Evolutionary conservation across 225 moss, liverwort and hornwort genomes (phyloP), one percentile per base, ranked within the genome.

Genomic region (Antitrichia curtipendula): DNA sequence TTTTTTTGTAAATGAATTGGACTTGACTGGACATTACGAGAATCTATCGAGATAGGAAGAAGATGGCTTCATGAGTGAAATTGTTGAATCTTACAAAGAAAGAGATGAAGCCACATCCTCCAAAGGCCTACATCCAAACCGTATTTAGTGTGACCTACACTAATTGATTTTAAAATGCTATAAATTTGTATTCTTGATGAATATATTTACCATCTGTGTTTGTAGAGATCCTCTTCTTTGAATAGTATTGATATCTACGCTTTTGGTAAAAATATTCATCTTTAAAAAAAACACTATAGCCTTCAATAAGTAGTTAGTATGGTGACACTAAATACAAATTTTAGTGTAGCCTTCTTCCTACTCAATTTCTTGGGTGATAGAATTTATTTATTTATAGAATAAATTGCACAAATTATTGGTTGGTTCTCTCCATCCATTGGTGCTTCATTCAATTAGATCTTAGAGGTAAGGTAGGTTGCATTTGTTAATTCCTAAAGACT

Each of bases 311-410:
- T 21, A 50, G 11, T 75, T 22, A 22, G 2, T 6, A 13, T 52
- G 0, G 0, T 22, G 22, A 49, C 1, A 52, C 2, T 34, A 22
- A 75, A 36, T 34, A 52, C 0, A 34, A n/a, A 1, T 8, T 52
- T 50, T 21, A 75, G 34, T 8, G 1, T 14, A 53, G 6, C 3
- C 24, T 53, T 54, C 34, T 75, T 34, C 13, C 13, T 75, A 14
- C 0, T 34, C 36, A n/a, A 54, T 22, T 1, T 8, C 0, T 76
- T 76, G 6, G 24, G n/a, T 24, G 14, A 53, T 53, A 24, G 9
- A n/a, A 24, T 76, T 5, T n/a, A 1, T 76, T 76, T 36, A 7
- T 52, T 34, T 22, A 25, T 25, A 53, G 13, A 23, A 0, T 20
- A 21, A 23, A 53, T 36, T 15, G 36, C 0, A 1, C 23, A 77